A percentile compares a stretch with the other conserved stretches of the same genome.
phyloP scores from a whole-genome alignment of 495 filamentous ascomycete species.

The Penicillium bialowiezense region DNA sequence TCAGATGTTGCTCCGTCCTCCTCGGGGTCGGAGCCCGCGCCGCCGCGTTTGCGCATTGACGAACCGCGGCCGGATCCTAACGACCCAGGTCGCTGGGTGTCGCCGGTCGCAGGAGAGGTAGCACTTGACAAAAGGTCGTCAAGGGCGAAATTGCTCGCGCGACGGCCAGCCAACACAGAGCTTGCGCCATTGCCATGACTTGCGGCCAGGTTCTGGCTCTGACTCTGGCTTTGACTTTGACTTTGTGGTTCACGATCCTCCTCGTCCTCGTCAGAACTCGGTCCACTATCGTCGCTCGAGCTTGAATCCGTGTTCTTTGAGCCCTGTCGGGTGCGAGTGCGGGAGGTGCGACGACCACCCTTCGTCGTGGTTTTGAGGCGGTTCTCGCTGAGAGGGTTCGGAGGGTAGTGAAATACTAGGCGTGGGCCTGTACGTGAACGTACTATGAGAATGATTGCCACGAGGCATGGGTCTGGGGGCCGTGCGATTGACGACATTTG shows the following conservation, averaged over 20 bases:
- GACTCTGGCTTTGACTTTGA: constrained; percentile 11
- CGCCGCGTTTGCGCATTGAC: constrained; percentile 33
- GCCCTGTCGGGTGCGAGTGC: constrained; percentile 28
- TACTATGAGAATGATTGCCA: constrained; percentile 78
- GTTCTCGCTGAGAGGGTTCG: constrained; percentile 51
- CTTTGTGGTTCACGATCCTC: constrained; percentile 28
- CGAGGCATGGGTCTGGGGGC: constrained; percentile 60
- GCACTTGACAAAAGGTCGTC: constrained; percentile 31
- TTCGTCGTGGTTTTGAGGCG: constrained; percentile 33
- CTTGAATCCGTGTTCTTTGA: constrained; percentile 39
- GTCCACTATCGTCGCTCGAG: constrained; percentile 46
- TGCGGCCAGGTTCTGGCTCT: background rate
- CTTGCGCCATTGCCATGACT: constrained; percentile 17
- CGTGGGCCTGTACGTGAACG: constrained; percentile 76
- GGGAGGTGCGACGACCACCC: constrained; percentile 33
- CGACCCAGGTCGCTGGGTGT: constrained; percentile 39
- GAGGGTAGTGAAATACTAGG: constrained; percentile 91
- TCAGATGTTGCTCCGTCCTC: constrained; percentile 42
- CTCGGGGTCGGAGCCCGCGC: constrained; percentile 39
- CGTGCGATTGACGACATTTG: constrained; percentile 49
- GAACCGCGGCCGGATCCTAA: constrained; percentile 39
- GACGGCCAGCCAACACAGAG: constrained; percentile 23
- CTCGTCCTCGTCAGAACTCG: constrained; percentile 51
- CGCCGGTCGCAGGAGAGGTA: constrained; percentile 29
- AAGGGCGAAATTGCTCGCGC: constrained; percentile 39